Conservation (phyloP, 1,284 basidiomycete species). For the Rhodofomes roseus region DNA sequence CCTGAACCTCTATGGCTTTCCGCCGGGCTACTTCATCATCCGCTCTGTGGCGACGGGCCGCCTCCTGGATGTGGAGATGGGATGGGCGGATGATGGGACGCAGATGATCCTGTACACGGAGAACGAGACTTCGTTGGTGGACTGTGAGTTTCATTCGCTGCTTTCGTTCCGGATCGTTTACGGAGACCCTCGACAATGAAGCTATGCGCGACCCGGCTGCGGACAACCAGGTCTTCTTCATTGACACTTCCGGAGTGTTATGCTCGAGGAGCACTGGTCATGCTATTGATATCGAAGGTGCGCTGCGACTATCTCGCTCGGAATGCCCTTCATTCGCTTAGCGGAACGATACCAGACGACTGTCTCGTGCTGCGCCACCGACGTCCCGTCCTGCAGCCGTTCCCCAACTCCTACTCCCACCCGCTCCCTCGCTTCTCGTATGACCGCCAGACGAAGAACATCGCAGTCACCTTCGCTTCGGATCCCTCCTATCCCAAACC, state of each 20-base stretch:
- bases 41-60: constrained; percentile 57
- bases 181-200: constrained; percentile 22
- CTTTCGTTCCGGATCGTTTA: not conserved
- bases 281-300: constrained; percentile 75
- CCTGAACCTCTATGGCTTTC: constrained; percentile 51
- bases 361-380: constrained; percentile 68
- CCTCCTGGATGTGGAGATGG: constrained; percentile 57
- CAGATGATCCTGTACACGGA: constrained; percentile 63
- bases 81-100: constrained; percentile 60
- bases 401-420: constrained; percentile 72
- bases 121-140: constrained; percentile 71
- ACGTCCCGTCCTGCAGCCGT: constrained; percentile 67
- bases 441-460: constrained; percentile 48
- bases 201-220: constrained; percentile 62
- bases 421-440: constrained; percentile 70
- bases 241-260: constrained; percentile 69
- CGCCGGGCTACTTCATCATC: constrained; percentile 73
- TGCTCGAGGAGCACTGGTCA: constrained; percentile 78
- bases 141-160: constrained; percentile 41
- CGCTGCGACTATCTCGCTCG: constrained; percentile 4
- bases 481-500: constrained; percentile 60
- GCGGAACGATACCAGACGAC: constrained; percentile 41
- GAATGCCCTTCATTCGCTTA: not conserved
- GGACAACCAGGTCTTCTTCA: constrained; percentile 82
- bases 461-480: constrained; percentile 53